Evolutionary conservation across 2,329 filamentous ascomycete genomes (phyloP).

Genomic region (Stagonosporopsis chrysanthemi): DNA sequence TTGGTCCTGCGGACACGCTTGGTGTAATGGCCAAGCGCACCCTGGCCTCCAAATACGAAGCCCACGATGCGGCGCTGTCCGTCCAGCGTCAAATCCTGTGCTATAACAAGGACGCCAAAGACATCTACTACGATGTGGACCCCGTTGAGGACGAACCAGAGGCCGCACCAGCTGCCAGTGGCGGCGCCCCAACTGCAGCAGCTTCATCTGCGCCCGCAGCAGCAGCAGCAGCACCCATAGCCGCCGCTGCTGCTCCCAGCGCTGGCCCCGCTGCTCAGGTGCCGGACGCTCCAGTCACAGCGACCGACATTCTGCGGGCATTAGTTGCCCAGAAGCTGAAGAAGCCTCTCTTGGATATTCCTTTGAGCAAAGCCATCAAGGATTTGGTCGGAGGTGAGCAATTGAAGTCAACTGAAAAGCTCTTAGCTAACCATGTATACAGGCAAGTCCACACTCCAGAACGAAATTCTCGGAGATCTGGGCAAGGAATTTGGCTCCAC

Average conservation of each 20-base stretch:
- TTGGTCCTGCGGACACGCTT: conserved; percentile 94
- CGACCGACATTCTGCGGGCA: conserved; percentile 86
- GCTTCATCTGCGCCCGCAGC: conserved; percentile 59
- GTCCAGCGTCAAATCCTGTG: conserved; percentile 97
- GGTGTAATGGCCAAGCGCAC: conserved; percentile 98
- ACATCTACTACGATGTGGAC: conserved; percentile 99
- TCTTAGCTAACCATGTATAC: conserved; percentile 22
- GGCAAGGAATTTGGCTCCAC: conserved; percentile 99
- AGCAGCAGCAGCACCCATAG: conserved; percentile 56
- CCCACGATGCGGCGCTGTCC: conserved; percentile 95
- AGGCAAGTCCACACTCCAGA: conserved; percentile 98
- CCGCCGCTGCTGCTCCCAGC: conserved; percentile 68
- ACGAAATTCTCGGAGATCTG: conserved; percentile 96
- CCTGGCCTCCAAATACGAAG: conserved; percentile 95
- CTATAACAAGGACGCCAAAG: conserved; percentile 99
- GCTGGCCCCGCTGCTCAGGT: conserved; percentile 88
- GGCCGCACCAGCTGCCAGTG: conserved; percentile 59
- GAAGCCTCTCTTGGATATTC: conserved; percentile 87
- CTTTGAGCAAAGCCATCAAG: conserved; percentile 96
- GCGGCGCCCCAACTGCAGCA: conserved; percentile 53
- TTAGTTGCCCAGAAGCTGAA: conserved; percentile 97
- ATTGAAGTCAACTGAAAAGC: neutral
- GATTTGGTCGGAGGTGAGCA: conserved; percentile 89
- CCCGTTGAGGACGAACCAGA: conserved; percentile 80
- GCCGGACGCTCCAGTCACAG: conserved; percentile 84